Base-by-base conservation (phyloP, 2,329 filamentous ascomycete species). In the Lachnellula subtilissima region DNA sequence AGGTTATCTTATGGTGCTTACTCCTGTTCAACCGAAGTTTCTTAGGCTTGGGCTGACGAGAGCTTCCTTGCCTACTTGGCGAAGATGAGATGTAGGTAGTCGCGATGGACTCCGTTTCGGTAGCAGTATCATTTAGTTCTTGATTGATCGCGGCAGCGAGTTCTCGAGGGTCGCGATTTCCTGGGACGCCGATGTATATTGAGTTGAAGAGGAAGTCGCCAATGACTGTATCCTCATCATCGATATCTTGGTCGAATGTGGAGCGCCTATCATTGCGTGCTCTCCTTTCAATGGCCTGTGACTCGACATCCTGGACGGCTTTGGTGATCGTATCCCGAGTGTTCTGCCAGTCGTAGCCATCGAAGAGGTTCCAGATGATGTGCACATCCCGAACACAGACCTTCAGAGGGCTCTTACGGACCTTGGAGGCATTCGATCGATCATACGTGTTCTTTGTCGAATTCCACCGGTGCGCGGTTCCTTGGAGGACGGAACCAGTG, bases 141-240 rank as follows among this genome's bases (percentile, higher is more conserved):
- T 88, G 85, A 67, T 97, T 96, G 72, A 99, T 96, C 40, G 88
- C 89, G 47, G 84, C 83, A 4, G 89, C 80, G 9, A 97, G 79
- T 32, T 96, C 90, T 52, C 83, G 83, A 5, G 91, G 91, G 64
- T 97, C 93, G 56, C 87, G 84, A 64, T 92, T 94, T 11, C 89
- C 82, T 0, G 93, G 89, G 17, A 99, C 89, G 14, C 89, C 91
- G 65, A 99, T 97, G 75, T 97, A 99, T 53, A 99, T 96, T 0
- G 94, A 99, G 70, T 99, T 97, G 79, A 99, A 99, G 15, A 99
- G 78, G 64, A 95, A 96, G 70, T 99, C 95, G 5, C 91, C 91
- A 71, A 97, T 95, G 5, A 88, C 89, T 12, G 85, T 89, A 71
- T 92, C 89, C 45, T 92, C 88, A 49, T 96, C 89, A 22, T 87